phyloP scores from a whole-genome alignment of 78 protist genomes.

The Monocercomonoides exilis region DNA sequence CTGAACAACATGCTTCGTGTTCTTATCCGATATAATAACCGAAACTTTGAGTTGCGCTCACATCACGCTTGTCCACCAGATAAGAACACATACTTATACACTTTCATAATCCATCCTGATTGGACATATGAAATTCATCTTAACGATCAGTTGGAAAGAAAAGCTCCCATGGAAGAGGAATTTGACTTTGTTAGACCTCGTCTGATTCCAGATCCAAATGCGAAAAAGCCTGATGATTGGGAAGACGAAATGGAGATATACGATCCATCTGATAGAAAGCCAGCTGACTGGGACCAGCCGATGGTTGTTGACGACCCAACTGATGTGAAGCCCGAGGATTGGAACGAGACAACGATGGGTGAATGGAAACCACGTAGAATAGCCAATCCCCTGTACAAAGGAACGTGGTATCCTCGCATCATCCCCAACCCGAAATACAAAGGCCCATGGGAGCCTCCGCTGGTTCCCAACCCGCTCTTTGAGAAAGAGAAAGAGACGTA shows the following conservation, averaged over 20 bases:
- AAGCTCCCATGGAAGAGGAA: constrained; percentile 74
- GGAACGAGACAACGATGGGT: constrained; percentile 84
- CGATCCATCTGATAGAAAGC: constrained; percentile 70
- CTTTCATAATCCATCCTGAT: constrained; percentile 84
- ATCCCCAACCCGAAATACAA: constrained; percentile 48
- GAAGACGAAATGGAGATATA: constrained; percentile 28
- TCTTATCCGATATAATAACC: constrained; percentile 76
- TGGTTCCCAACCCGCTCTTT: constrained; percentile 44
- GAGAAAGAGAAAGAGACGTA: neutral
- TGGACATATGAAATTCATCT: constrained; percentile 78
- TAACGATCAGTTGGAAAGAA: constrained; percentile 63
- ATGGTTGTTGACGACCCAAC: constrained; percentile 73
- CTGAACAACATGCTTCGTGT: constrained; percentile 61
- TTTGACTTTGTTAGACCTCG: constrained; percentile 72
- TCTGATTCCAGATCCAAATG: constrained; percentile 81
- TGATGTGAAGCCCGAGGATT: constrained; percentile 85
- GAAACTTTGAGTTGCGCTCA: constrained; percentile 64
- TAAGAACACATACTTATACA: constrained; percentile 86
- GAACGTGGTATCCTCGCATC: constrained; percentile 71
- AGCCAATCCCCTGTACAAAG: constrained; percentile 59
- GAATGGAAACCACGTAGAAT: constrained; percentile 7
- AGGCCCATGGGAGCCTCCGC: constrained; percentile 95
- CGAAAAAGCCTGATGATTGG: constrained; percentile 45
- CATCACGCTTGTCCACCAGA: constrained; percentile 49
- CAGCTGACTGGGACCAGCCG: constrained; percentile 55